Evolutionary conservation across 768 basidiomycete genomes (phyloP), one percentile per base, ranked within the genome.

Genomic region (Russula earlei): DNA sequence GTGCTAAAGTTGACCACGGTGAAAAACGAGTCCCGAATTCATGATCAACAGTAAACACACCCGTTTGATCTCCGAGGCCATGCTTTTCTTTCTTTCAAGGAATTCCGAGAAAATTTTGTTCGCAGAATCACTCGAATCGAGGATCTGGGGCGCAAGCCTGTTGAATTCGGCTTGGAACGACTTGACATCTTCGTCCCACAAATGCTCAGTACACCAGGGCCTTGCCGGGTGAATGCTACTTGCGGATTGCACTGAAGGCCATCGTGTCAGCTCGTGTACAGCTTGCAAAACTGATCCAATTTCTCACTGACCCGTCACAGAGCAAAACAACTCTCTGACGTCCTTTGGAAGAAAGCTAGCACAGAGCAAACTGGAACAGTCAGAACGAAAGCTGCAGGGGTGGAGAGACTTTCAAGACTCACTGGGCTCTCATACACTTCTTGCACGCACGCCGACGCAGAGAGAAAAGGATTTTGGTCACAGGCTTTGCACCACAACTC

Each of bases 371-470:
- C 57, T 54, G 20, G 34, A 43, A 12, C 20, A 17, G 10, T 34
- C 7, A 5, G 27, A 22, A 31, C 10, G 38, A 7, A 36, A 12
- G 22, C n/a, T 36, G 11, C 34, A 5, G 22, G 15, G 22, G 9
- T 15, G 27, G 34, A 27, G 25, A 37, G 43, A 10, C n/a, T 7
- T 5, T 17, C 20, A 11, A 4, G 43, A 14, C 45, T n/a, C 38
- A 59, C 57, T 54, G 52, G 12, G 12, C 29, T 31, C 17, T 49
- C 47, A 54, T 47, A 37, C 57, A 59, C 4, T 38, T 34, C 29
- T 49, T 59, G 52, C 57, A 59, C 7, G 52, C 52, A 15, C 57
- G 57, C 20, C 57, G 57, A 24, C 52, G 52, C 19, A 59, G 19
- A 2, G 47, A 24, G 31, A 54, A 59, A 7, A 59, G n/a, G 6